Conservation (phyloP, 345 rosid genomes). For the Arabidopsis suecica region DNA sequence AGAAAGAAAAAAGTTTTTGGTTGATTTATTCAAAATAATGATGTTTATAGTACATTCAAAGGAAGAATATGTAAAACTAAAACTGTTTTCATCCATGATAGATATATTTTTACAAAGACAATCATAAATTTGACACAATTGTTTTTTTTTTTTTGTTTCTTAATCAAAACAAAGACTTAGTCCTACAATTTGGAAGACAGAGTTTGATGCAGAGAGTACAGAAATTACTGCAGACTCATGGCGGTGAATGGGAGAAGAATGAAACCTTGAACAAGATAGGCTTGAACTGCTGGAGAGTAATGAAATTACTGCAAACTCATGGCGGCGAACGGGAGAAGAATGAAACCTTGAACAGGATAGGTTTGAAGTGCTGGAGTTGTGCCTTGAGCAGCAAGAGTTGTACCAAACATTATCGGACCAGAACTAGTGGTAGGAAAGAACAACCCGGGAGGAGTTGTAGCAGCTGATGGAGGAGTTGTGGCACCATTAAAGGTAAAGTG, state of each 20-base stretch:
- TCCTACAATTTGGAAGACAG: background rate
- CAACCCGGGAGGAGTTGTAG: slow-evolving; percentile 10
- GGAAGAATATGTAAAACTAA: slow-evolving; percentile 15
- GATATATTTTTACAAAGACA: background rate
- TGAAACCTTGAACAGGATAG: slow-evolving; percentile 11
- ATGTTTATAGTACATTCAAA: background rate
- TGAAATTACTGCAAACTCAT: slow-evolving; percentile 27
- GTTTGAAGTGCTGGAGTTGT: slow-evolving; percentile 18
- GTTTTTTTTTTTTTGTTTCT: background rate
- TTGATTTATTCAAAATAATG: background rate
- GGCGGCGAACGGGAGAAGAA: slow-evolving; percentile 10
- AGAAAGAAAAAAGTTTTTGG: background rate
- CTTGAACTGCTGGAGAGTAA: background rate
- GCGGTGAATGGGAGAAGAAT: background rate
- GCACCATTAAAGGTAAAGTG: background rate
- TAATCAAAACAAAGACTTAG: slow-evolving; percentile 17
- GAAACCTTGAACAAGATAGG: slow-evolving; percentile 6
- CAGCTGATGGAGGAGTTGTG: slow-evolving; percentile 16
- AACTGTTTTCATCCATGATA: slow-evolving; percentile 5
- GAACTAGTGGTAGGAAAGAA: slow-evolving; percentile 1
- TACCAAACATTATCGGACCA: slow-evolving; percentile 1
- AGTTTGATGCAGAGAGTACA: slow-evolving; percentile 14
- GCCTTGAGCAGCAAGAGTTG: slow-evolving; percentile 5
- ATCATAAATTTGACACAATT: slow-evolving; percentile 9
- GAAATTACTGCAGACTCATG: slow-evolving; percentile 28